Percentiles rank a stretch among this genome's conserved stretches.
These are phyloP conservation scores for Brasilioporus rufonigricans DNA, from an alignment of 768 basidiomycete species.

Conservation along the genomic window DNA sequence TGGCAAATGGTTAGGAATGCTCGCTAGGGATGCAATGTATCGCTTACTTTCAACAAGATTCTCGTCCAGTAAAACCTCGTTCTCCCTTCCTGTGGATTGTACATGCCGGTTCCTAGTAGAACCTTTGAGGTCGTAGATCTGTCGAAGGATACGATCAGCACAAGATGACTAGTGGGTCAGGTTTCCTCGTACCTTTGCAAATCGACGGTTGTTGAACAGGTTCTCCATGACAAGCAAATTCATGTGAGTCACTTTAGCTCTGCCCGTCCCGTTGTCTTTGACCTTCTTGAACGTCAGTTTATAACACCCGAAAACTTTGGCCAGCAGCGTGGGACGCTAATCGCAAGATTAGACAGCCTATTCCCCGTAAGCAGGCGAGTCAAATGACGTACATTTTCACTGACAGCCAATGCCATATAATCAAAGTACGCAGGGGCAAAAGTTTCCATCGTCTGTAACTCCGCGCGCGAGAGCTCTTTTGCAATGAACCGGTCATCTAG, in stretches of 20 bases:
- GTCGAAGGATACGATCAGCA: not conserved
- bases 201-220: conserved; percentile 88
- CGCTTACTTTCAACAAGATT: conserved; percentile 85
- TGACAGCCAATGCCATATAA: conserved; percentile 94
- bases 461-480: conserved; percentile 88
- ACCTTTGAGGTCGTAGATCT: conserved; percentile 98
- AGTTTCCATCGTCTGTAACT: conserved; percentile 92
- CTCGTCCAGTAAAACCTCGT: conserved; percentile 94
- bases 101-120: conserved; percentile 93
- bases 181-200: conserved; percentile 64
- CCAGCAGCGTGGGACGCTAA: conserved; percentile 89
- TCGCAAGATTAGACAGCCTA: conserved; percentile 4
- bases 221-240: conserved; percentile 98
- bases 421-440: conserved; percentile 98
- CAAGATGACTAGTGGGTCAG: not conserved
- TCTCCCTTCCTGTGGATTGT: conserved; percentile 82
- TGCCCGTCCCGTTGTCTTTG: conserved; percentile 59
- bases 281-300: conserved; percentile 88
- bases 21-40: not conserved
- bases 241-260: conserved; percentile 84
- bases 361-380: not conserved
- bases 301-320: conserved; percentile 96
- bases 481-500: conserved; percentile 98
- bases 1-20: conserved; percentile 9
- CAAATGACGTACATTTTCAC: conserved; percentile 63